Evolutionary conservation across 306 rosid species (phyloP).

Genomic region (Cicer pinnatifidum): DNA sequence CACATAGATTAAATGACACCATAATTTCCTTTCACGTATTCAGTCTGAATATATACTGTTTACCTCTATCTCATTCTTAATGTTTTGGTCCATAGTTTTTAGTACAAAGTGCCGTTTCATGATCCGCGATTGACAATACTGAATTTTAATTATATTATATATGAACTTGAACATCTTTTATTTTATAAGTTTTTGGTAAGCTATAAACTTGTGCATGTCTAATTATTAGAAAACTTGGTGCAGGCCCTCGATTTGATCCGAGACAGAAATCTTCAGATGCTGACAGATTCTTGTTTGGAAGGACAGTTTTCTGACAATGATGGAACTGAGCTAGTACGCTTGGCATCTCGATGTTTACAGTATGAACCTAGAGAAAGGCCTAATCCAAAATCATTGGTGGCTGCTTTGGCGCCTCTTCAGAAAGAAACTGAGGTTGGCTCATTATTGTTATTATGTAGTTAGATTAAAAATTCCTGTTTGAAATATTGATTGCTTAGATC

Average conservation of each 20-base stretch:
- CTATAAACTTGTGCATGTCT: slow-evolving; percentile 38
- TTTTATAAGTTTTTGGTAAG: not conserved
- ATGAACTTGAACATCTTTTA: not conserved
- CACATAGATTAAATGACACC: too few species aligned
- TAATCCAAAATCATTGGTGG: slow-evolving; percentile 68
- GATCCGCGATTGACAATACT: too few species aligned
- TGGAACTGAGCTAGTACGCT: slow-evolving; percentile 74
- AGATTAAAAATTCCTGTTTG: slow-evolving; percentile 10
- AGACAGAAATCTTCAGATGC: slow-evolving; percentile 82
- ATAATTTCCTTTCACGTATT: not conserved
- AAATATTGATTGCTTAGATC: slow-evolving; percentile 11
- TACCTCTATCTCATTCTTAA: not conserved
- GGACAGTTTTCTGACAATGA: slow-evolving; percentile 77
- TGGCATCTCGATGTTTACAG: slow-evolving; percentile 75
- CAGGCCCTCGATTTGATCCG: slow-evolving; percentile 87
- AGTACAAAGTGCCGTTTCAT: too few species aligned
- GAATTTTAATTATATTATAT: not conserved
- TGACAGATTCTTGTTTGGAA: slow-evolving; percentile 84
- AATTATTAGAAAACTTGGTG: slow-evolving; percentile 27
- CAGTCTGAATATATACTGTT: not conserved
- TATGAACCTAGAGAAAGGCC: slow-evolving; percentile 87
- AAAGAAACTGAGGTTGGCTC: slow-evolving; percentile 77
- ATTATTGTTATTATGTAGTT: not conserved
- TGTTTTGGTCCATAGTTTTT: not conserved
- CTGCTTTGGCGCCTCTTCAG: slow-evolving; percentile 76